phyloP scores from a whole-genome alignment of 179 eudicot genomes.

The Carnegiea gigantea region DNA sequence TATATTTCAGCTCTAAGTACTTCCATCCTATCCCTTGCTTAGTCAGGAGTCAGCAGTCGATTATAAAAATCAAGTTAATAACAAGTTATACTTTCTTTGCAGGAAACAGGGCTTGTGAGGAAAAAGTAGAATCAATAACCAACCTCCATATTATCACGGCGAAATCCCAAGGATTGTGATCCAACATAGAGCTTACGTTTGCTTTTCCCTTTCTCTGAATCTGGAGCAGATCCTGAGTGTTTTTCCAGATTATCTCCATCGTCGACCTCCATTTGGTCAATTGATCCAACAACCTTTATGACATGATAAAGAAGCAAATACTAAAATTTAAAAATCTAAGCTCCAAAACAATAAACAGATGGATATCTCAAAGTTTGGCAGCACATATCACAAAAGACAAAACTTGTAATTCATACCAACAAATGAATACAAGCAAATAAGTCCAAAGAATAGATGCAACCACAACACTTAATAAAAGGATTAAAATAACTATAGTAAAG shows the following conservation, averaged over 20 bases:
- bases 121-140: slow-evolving; percentile 16
- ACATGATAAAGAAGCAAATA: slow-evolving; percentile 5
- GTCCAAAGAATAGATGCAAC: slow-evolving; percentile 1
- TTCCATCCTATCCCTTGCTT: background rate
- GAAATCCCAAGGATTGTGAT: slow-evolving; percentile 77
- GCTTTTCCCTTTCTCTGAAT: slow-evolving; percentile 64
- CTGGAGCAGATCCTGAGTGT: slow-evolving; percentile 57
- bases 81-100: too few species aligned
- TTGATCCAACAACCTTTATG: slow-evolving; percentile 75
- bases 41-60: background rate
- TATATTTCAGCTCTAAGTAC: slow-evolving; percentile 1
- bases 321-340: background rate
- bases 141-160: slow-evolving; percentile 98
- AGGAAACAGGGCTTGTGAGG: background rate
- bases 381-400: background rate
- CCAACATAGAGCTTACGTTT: slow-evolving; percentile 89
- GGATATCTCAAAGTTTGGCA: background rate
- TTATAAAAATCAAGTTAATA: background rate
- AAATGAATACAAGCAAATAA: background rate
- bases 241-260: slow-evolving; percentile 64
- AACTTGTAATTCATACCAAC: background rate
- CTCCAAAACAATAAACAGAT: background rate
- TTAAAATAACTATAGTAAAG: background rate
- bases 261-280: slow-evolving; percentile 90
- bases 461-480: background rate